Evolutionary conservation across 2,329 filamentous ascomycete species (phyloP).

Genomic region (Fusarium avenaceum): DNA sequence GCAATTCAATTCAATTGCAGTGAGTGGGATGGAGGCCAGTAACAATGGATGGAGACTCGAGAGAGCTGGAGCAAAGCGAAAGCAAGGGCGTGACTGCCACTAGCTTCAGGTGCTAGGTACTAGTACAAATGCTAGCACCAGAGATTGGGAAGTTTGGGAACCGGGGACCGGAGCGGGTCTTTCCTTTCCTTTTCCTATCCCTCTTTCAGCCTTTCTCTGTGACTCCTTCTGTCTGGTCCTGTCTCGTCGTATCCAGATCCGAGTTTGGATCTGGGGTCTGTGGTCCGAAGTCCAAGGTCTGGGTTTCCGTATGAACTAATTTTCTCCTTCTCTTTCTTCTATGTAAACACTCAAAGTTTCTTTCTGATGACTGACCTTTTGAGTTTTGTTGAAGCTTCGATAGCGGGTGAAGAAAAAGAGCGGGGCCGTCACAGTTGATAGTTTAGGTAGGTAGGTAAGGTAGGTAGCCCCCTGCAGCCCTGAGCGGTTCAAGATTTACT

Average conservation of each 20-base stretch:
- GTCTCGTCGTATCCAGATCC: constrained; percentile 12
- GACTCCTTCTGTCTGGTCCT: constrained; percentile 36
- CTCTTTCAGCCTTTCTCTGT: constrained; percentile 8
- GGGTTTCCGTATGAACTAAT: neutral
- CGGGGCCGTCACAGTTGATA: constrained; percentile 28
- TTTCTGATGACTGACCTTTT: constrained; percentile 22
- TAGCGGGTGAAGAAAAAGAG: constrained; percentile 21
- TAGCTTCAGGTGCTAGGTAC: constrained; percentile 25
- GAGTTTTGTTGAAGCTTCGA: constrained; percentile 17
- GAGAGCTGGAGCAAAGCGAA: constrained; percentile 1
- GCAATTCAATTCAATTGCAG: neutral
- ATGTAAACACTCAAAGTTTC: neutral
- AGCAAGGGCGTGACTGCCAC: constrained; percentile 38
- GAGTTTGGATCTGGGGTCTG: neutral
- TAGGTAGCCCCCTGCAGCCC: constrained; percentile 32
- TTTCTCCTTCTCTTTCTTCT: neutral
- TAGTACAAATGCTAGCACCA: constrained; percentile 22
- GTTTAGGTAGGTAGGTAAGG: constrained; percentile 21
- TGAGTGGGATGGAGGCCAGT: constrained; percentile 1
- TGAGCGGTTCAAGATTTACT: constrained; percentile 21
- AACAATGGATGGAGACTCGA: constrained; percentile 5
- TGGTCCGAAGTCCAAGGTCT: too few relatives aligned
- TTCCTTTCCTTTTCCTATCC: constrained; percentile 10
- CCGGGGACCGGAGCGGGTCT: constrained; percentile 38
- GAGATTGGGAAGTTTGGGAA: constrained; percentile 22